phyloP scores from a whole-genome alignment of 805 yeast genomes.

The Maudiozyma bulderi region DNA sequence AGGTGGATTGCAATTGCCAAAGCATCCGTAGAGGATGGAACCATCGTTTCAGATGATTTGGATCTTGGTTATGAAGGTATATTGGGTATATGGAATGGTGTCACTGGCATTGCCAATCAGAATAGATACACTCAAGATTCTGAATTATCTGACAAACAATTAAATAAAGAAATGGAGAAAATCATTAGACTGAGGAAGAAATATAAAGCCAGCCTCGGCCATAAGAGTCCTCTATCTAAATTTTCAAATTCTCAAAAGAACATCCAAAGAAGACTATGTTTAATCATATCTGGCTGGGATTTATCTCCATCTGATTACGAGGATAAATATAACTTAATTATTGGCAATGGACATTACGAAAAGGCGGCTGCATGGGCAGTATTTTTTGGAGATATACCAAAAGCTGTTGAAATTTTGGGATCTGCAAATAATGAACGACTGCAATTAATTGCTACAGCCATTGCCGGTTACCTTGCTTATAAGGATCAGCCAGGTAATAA shows the following conservation, averaged over 20 bases:
- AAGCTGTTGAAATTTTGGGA: constrained; percentile 72
- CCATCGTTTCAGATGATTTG: constrained; percentile 57
- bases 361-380: constrained; percentile 98
- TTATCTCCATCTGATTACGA: constrained; percentile 69
- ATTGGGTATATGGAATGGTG: constrained; percentile 79
- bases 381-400: constrained; percentile 77
- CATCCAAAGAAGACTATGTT: constrained; percentile 65
- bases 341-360: constrained; percentile 52
- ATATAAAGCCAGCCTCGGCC: constrained; percentile 17
- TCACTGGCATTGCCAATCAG: constrained; percentile 41
- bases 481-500: constrained; percentile 42
- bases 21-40: constrained; percentile 50
- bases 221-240: constrained; percentile 11
- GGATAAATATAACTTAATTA: constrained; percentile 48
- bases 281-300: constrained; percentile 87
- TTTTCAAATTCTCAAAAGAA: constrained; percentile 30
- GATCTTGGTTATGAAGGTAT: constrained; percentile 88
- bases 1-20: constrained; percentile 76
- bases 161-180: constrained; percentile 28
- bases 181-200: constrained; percentile 34
- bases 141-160: constrained; percentile 24
- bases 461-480: constrained; percentile 65
- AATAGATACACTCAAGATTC: constrained; percentile 34
- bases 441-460: constrained; percentile 81
- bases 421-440: constrained; percentile 63